Percentiles rank a stretch among this genome's conserved stretches.
phyloP scores from a whole-genome alignment of 495 filamentous ascomycete species.

The Neurospora sp. region DNA sequence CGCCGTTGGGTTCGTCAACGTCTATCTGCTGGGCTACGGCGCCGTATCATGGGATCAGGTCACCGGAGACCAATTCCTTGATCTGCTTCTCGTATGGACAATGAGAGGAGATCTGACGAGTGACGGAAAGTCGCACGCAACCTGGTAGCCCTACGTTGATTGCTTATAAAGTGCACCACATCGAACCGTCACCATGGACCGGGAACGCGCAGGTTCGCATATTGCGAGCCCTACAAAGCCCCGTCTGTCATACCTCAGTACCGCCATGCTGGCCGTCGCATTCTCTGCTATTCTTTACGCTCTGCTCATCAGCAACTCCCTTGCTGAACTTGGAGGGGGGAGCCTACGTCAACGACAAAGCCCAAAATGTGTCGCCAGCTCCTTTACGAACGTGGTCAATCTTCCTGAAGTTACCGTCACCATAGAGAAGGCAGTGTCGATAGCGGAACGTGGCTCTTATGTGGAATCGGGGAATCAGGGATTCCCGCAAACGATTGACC shows the following conservation, averaged over 20 bases:
- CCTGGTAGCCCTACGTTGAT: not conserved
- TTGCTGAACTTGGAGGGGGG: not conserved
- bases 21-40: not conserved
- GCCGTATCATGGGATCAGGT: not conserved
- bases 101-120: not conserved
- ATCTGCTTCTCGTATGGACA: not conserved
- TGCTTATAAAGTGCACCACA: not conserved
- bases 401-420: slow-evolving; percentile 12
- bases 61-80: not conserved
- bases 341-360: not conserved
- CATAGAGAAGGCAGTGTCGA: slow-evolving; percentile 21
- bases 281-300: not conserved
- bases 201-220: not conserved
- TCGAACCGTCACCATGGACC: not conserved
- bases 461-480: slow-evolving; percentile 22
- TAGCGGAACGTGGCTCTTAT: slow-evolving; percentile 25
- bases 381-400: slow-evolving; percentile 8
- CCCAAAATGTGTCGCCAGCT: slow-evolving; percentile 5
- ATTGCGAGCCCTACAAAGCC: not conserved
- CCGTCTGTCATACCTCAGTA: not conserved
- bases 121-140: not conserved
- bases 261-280: not conserved
- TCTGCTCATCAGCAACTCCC: not conserved
- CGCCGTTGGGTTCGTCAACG: not conserved
- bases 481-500: slow-evolving; percentile 33